Evolutionary conservation across 805 yeast genomes (phyloP), one percentile per base, ranked within the genome.

Genomic region (Lipomyces yamanashiensis): DNA sequence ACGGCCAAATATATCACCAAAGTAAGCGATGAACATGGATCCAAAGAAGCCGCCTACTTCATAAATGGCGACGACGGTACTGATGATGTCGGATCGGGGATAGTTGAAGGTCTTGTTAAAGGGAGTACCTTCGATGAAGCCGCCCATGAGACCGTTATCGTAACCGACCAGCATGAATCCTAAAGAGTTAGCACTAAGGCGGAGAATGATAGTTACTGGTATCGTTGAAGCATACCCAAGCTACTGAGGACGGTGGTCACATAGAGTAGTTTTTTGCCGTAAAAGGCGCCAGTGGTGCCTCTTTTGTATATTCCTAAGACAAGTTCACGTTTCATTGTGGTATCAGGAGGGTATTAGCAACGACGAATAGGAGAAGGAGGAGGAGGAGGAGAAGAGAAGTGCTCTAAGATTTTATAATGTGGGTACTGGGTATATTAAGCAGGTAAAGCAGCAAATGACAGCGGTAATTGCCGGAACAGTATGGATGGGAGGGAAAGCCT

Each of bases 1-100:
- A 13, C 71, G 61, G 12, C 61, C 62, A 17, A 62, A 12, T 3
- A 48, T 44, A 33, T 68, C 71, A 12, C 75, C 64, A 75, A 77
- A 47, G 53, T 45, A 37, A 7, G 84, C 83, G 1, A 84, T 83
- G 51, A 77, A 73, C 54, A 83, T 76, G 10, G 84, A 79, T 4
- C 85, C 83, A 49, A 79, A 68, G 54, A 83, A 74, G 1, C 85
- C 84, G 0, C 86, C 86, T 23, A 81, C 77, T 65, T 82, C 85
- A 62, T 82, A 74, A 47, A 82, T 80, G 19, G 84, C 82, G 51
- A 81, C 81, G 81, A 81, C 80, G 37, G 82, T 77, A 21, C 82
- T 82, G 7, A 78, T 71, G 9, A 70, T 78, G 1, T 76, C 79
- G 2, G 83, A 81, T 12, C 76, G 67, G 8, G 84, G 84, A 58